Base-by-base conservation (phyloP, 2,329 filamentous ascomycete genomes). In the Phaeosphaeria sp. region DNA sequence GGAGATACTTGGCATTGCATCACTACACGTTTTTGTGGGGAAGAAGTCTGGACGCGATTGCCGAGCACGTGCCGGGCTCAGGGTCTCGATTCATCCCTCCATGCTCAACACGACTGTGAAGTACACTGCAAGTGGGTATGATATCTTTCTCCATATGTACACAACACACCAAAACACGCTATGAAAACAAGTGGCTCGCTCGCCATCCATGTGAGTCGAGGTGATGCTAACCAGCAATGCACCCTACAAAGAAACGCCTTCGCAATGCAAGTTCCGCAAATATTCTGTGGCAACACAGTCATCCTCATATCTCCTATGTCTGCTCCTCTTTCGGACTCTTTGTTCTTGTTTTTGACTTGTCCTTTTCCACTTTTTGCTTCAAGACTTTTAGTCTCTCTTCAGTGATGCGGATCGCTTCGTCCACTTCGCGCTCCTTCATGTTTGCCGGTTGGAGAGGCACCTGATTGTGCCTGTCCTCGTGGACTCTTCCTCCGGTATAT, bases 331-430 rank as follows among this genome's bases (percentile, higher is more conserved):
- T 65, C 3, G 60, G 60, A 30, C 67, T 69, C 24, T 63, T 66
- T 1, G 66, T 66, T 6, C 52, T 58, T 25, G 60, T 64, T 20
- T 55, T 67, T 30, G 60, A 55, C 52, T 68, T 68, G 55, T 71
- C 63, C 40, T 65, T 65, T 45, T 60, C 57, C 51, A 94, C 83
- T 27, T 92, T 90, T 43, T 86, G 84, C 77, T 93, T 93, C 61
- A 99, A 79, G 43, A 90, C 86, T 54, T 86, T 84, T 30, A 99
- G 80, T 71, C 91, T 90, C 80, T 97, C 90, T 74, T 97, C 92
- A 2, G 94, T 97, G 27, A 96, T 86, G 53, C 86, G 82, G 59
- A 97, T 94, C 20, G 92, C 91, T 79, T 96, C 87, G 62, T 88
- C 86, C 57, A 96, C 85, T 73, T 95, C 89, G 33, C 86, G 82